Base-by-base conservation (phyloP, 2,329 filamentous ascomycete species). In the Talaromyces amestolkiae region DNA sequence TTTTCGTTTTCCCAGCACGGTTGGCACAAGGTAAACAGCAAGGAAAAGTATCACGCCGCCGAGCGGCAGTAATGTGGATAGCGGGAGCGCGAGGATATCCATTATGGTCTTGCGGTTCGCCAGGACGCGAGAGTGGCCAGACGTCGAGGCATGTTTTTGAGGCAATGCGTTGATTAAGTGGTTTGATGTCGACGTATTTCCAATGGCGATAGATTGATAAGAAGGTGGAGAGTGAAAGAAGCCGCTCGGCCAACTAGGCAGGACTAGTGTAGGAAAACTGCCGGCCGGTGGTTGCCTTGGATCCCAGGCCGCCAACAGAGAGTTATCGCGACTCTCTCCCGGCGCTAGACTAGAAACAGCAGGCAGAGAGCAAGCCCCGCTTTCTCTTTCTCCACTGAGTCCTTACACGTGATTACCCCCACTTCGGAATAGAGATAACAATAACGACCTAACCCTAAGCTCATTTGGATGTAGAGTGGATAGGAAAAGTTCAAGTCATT, bases 1-100 rank as follows among this genome's bases (percentile, higher is more conserved):
- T 37, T 61, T 51, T 8, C 45, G 59, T n/a, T 64, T 63, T 33
- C 58, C 39, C 39, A 59, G 17, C 22, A 59, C 39, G 7, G 15
- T 5, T 59, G 39, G 58, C 7, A 45, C 37, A 9, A 59, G 22
- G 39, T n/a, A 27, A 33, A 19, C 24, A 59, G 58, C 58, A 9
- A 59, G 58, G 22, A 59, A 45, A 5, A 59, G 24, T 7, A 45
- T 13, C 15, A 59, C 9, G 11, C 37, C 24, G 37, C 58, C 39
- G 13, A 59, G 37, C 24, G 24, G 58, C 22, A 59, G 58, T 24
- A 59, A 17, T 45, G 22, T 59, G 15, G 58, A 59, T 19, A 43
- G 24, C 7, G 58, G 37, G 39, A 45, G 27, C 17, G 51, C 51
- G 51, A 19, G 31, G 17, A 54, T 45, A 45, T 45, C 58, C 58